Base-by-base conservation (phyloP, 2,329 filamentous ascomycete species). In the Monosporascus sp. region DNA sequence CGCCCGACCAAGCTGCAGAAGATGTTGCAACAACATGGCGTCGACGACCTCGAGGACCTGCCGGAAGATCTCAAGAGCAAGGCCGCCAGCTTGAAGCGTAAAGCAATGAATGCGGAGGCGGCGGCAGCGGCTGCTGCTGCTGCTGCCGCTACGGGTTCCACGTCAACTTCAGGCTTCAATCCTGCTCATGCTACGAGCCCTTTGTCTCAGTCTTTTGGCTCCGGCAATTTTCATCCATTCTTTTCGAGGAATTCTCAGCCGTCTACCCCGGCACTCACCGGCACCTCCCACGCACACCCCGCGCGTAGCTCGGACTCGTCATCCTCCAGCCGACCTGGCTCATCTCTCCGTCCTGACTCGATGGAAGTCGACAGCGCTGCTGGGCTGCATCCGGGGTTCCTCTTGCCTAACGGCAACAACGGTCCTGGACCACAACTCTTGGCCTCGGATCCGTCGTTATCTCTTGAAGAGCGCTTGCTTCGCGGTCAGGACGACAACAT, bases 1-100 rank as follows among this genome's bases (percentile, higher is more conserved):
- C 86, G 94, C 8, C 94, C 94, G 8, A 99, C 94, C 0, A 99
- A 99, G 72, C 83, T 97, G 60, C 93, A 97, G 70, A 97, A 97
- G 74, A 82, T 97, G 64, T 87, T 99, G 77, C 85, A 85, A 2
- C 88, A 94, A 63, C 84, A 94, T 56, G 92, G 91, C 2, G 90
- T 97, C 14, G 87, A 92, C 3, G 91, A 95, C 60, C 90, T 91
- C 0, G 93, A 97, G 51, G 89, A 97, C 60, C 78, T 99, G 5
- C 94, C 94, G 0, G 86, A 91, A 56, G 85, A 89, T 60, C 81
- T 92, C 57, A 86, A 89, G 58, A 84, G 89, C 4, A 96, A 96
- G 68, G 85, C 86, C 0, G 85, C 88, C 57, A 85, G 81, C 57
- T 71, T 86, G 6, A 88, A 89, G 58, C 84, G 89, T 26, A 92